Evolutionary conservation across 2,329 filamentous ascomycete genomes (phyloP), one percentile per base, ranked within the genome.

Genomic region (Raffaelea deltoideospora): DNA sequence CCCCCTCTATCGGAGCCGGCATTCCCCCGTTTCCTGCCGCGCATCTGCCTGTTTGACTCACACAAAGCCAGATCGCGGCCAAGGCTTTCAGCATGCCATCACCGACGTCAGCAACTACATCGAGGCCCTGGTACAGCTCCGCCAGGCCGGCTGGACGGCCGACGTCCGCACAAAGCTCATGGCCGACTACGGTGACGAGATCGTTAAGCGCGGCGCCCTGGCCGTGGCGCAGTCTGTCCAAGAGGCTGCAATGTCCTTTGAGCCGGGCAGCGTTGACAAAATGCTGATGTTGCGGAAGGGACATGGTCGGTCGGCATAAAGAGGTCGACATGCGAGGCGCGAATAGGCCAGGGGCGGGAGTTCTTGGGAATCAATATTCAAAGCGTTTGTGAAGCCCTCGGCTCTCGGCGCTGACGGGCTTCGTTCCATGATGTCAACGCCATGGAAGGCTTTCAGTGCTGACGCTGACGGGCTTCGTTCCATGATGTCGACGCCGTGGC

Each of bases 51-150:
- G 7, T 20, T 13, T 18, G 6, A 7, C n/a, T 14, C 10, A 7
- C 13, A 1, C 21, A n/a, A 34, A n/a, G n/a, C n/a, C 18, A 55
- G 54, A 57, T 42, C 56, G 61, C n/a, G 62, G 60, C 1, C 62
- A 65, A 43, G 60, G 60, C 8, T 53, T 61, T 26, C 61, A 65
- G 39, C 57, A 64, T 41, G 54, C 53, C 22, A 57, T 65, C 30
- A 47, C 48, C 1, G 61, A 64, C 37, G 59, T 53, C 10, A 45
- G 50, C 24, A 54, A 58, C 37, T 57, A 59, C 33, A 46, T 63
- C 2, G 40, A 52, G n/a, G 49, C 50, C 4, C 41, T 60, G 9
- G n/a, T 46, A 6, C 37, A 43, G 29, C 37, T 54, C 4, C 35
- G 46, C 17, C 37, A 31, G 6, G 39, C 36, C 11, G 37, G n/a